phyloP scores from a whole-genome alignment of 768 basidiomycete genomes.

The Lactifluus hygrophoroides region DNA sequence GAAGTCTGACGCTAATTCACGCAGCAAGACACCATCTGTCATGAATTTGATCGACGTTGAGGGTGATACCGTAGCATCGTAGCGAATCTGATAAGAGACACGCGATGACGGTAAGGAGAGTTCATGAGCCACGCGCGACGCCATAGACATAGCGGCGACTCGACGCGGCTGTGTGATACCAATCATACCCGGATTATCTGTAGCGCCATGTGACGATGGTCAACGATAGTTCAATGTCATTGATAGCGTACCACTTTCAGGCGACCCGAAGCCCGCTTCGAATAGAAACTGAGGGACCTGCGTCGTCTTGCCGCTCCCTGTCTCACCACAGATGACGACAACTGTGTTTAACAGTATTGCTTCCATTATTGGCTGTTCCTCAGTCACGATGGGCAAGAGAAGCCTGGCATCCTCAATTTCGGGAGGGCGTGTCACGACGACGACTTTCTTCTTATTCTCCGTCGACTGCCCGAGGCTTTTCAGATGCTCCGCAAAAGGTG shows the following conservation, averaged over 20 bases:
- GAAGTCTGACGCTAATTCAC: slow-evolving; percentile 90
- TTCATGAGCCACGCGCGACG: slow-evolving; percentile 86
- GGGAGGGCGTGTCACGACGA: slow-evolving; percentile 51
- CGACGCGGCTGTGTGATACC: slow-evolving; percentile 96
- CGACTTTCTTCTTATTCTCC: slow-evolving; percentile 29
- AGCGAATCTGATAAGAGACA: slow-evolving; percentile 96
- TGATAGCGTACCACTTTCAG: slow-evolving; percentile 57
- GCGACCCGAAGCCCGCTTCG: slow-evolving; percentile 88
- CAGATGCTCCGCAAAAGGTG: slow-evolving; percentile 51
- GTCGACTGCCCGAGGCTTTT: slow-evolving; percentile 20
- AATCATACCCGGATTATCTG: slow-evolving; percentile 97
- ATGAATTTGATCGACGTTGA: slow-evolving; percentile 96
- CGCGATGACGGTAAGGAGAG: slow-evolving; percentile 71
- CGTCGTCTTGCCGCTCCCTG: slow-evolving; percentile 97
- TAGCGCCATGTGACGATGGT: background rate
- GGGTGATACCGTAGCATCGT: slow-evolving; percentile 87
- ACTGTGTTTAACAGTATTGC: slow-evolving; percentile 80
- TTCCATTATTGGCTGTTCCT: slow-evolving; percentile 94
- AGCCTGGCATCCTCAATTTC: slow-evolving; percentile 73
- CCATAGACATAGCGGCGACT: slow-evolving; percentile 96
- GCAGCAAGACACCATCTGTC: slow-evolving; percentile 95
- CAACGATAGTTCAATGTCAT: background rate
- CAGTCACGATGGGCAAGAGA: slow-evolving; percentile 79
- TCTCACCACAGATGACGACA: slow-evolving; percentile 87
- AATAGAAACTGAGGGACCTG: slow-evolving; percentile 98